Evolutionary conservation across 2,329 filamentous ascomycete genomes (phyloP), one percentile per base, ranked within the genome.

Genomic region (Elsinoe ampelina): DNA sequence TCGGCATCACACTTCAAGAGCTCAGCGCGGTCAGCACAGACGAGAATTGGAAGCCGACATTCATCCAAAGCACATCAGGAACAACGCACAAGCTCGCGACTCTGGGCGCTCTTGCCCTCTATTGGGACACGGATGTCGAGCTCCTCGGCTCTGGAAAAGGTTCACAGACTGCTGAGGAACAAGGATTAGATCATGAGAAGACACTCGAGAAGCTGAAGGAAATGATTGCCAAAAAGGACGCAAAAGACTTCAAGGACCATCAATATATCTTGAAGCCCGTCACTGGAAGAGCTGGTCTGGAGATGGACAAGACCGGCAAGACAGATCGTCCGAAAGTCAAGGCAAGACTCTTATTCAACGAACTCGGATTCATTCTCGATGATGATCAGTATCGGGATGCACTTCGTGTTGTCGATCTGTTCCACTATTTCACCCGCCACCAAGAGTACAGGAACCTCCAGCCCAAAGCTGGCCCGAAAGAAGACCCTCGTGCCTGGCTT

Each of bases 21-120:
- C 91, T 99, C 74, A 97, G 93, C 69, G 95, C 95, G 12, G 84
- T 97, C 67, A 97, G 91, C 71, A 98, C 93, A 4, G 89, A 98
- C 70, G 86, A 87, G 45, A 82, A 95, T 65, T 99, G 95, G 95
- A 86, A 87, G 60, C 92, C 93, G 1, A 95, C 90, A 26, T 98
- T 96, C 69, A 95, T 98, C 64, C 89, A 96, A 70, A 87, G 92
- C 62, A 87, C 87, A 1, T 83, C 83, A 47, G 79, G 80, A 26
- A 87, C 86, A 11, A 96, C 91, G 19, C 89, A 98, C 75, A 99
- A 99, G 73, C 79, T 98, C 45, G 93, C 91, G 5, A 95, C 86
- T 2, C 78, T 99, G 13, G 89, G 89, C 32, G 89, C 91, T 4
- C 74, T 99, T 52, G 90, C 93, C 2, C 81, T 97, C 8, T 99